Evolutionary conservation across 2,329 filamentous ascomycete species (phyloP).

Genomic region (Eutypa lata): DNA sequence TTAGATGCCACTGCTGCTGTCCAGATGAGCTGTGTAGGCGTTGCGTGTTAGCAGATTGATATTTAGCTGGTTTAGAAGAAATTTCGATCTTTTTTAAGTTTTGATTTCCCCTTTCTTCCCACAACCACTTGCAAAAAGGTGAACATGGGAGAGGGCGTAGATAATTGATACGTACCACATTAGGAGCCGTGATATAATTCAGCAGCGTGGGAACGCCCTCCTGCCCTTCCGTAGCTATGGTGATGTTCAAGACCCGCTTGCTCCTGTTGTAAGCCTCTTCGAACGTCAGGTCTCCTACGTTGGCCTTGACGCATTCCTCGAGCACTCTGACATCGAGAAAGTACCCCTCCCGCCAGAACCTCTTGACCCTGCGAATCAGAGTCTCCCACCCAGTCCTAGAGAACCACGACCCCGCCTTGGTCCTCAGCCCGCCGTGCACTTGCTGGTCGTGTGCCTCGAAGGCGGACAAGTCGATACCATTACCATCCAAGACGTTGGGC

Average conservation of each 20-base stretch:
- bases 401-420: conserved; percentile 31
- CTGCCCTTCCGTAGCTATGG: conserved; percentile 71
- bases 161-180: conserved; percentile 64
- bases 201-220: conserved; percentile 79
- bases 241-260: conserved; percentile 87
- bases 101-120: too few species aligned
- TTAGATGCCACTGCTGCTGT: conserved; percentile 77
- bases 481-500: conserved; percentile 70
- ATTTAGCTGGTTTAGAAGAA: background rate
- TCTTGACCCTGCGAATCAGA: conserved; percentile 60
- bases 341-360: conserved; percentile 75
- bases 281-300: conserved; percentile 87
- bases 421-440: conserved; percentile 23
- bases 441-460: conserved; percentile 53
- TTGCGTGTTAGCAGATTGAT: conserved; percentile 6
- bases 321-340: conserved; percentile 80
- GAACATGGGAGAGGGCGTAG: conserved; percentile 1
- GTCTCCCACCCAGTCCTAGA: conserved; percentile 52
- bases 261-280: conserved; percentile 87
- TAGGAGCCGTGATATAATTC: conserved; percentile 90
- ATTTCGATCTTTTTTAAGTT: too few species aligned
- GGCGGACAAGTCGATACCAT: conserved; percentile 77
- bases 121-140: too few species aligned
- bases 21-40: conserved; percentile 66
- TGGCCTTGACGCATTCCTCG: conserved; percentile 78